Evolutionary conservation across 192 early-diverging fungal species (phyloP).

Genomic region (Podila horticola): DNA sequence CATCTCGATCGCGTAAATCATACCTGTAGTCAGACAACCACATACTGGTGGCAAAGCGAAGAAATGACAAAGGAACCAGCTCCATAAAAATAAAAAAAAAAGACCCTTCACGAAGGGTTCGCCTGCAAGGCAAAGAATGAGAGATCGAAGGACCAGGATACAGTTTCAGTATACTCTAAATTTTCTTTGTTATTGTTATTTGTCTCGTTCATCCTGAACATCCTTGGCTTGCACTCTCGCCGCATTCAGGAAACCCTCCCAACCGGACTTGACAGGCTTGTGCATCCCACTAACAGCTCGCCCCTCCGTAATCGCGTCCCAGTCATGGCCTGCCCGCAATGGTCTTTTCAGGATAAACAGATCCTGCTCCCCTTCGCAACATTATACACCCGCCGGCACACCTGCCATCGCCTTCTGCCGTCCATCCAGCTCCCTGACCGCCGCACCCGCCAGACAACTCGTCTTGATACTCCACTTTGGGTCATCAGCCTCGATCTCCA

Average conservation of each 20-base stretch:
- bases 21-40: too few relatives aligned
- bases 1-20: too few relatives aligned
- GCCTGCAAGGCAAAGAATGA: too few relatives aligned
- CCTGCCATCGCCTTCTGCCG: not conserved
- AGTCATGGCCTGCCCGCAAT: not conserved
- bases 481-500: not conserved
- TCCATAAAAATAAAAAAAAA: too few relatives aligned
- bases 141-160: too few relatives aligned
- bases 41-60: too few relatives aligned
- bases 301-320: not conserved
- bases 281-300: not conserved
- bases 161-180: too few relatives aligned
- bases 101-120: too few relatives aligned
- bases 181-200: too few relatives aligned
- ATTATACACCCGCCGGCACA: not conserved
- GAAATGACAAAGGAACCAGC: too few relatives aligned
- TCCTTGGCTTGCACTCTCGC: not conserved
- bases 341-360: not conserved
- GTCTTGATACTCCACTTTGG: not conserved
- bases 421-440: not conserved
- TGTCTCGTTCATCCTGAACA: too few relatives aligned
- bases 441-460: not conserved
- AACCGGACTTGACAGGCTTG: not conserved
- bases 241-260: not conserved
- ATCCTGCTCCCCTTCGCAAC: not conserved